These are phyloP conservation scores for Russula earlei DNA, from an alignment of 768 basidiomycete genomes.

Conservation along the genomic window DNA sequence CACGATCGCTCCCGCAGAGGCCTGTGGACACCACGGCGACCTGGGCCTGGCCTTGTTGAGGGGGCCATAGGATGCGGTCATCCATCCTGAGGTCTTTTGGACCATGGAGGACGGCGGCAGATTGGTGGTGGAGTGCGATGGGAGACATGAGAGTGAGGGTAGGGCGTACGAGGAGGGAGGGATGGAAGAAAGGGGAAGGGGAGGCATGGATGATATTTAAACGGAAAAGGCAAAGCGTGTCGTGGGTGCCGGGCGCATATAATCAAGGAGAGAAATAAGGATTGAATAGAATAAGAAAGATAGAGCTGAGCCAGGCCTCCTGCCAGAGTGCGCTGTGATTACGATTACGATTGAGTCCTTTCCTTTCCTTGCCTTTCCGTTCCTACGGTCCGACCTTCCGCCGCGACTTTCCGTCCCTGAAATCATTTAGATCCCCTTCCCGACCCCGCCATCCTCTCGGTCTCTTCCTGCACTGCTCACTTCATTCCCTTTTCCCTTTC, in stretches of 20 bases:
- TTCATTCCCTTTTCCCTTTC: not conserved
- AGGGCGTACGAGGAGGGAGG: slow-evolving; percentile 19
- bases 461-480: not conserved
- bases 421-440: slow-evolving; percentile 1
- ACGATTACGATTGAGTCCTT: not conserved
- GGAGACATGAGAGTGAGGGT: slow-evolving; percentile 32
- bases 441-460: slow-evolving; percentile 5
- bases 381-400: slow-evolving; percentile 12
- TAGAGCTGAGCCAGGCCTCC: not conserved
- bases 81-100: slow-evolving; percentile 76
- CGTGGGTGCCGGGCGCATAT: slow-evolving; percentile 25
- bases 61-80: slow-evolving; percentile 62
- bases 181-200: slow-evolving; percentile 16
- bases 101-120: slow-evolving; percentile 76
- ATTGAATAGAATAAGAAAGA: not conserved
- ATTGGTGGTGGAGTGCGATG: slow-evolving; percentile 43
- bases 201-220: slow-evolving; percentile 20
- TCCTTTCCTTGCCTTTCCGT: not conserved
- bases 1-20: slow-evolving; percentile 81
- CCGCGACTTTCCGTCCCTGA: not conserved
- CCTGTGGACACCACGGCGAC: slow-evolving; percentile 77
- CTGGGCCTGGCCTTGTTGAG: slow-evolving; percentile 65
- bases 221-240: slow-evolving; percentile 24
- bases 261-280: not conserved
- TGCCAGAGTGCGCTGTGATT: too few relatives aligned